Conservation (phyloP, 352 stramenopile species). For the Peronospora belbahrii region DNA sequence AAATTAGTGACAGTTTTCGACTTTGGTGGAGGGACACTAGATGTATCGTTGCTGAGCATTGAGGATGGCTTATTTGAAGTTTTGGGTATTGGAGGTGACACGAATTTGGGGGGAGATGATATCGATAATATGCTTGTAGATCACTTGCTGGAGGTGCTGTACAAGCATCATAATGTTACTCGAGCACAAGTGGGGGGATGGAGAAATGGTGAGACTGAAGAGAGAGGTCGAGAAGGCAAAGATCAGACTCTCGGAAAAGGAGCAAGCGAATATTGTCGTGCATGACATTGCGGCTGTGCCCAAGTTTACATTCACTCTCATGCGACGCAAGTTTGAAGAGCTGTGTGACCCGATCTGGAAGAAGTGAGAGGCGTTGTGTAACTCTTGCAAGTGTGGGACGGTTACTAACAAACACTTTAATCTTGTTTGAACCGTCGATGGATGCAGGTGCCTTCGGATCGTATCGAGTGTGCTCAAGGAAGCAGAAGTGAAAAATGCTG, state of each 20-base stretch:
- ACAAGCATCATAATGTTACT: constrained; percentile 48
- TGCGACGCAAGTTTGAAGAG: constrained; percentile 94
- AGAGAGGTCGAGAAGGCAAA: constrained; percentile 59
- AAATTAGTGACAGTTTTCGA: too few species aligned
- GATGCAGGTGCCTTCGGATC: constrained; percentile 58
- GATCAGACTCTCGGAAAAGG: constrained; percentile 50
- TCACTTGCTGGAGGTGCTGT: constrained; percentile 88
- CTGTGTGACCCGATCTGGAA: constrained; percentile 94
- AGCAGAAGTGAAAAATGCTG: constrained; percentile 71
- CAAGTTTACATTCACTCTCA: constrained; percentile 72
- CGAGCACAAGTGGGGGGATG: constrained; percentile 24
- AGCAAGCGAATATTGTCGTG: constrained; percentile 32
- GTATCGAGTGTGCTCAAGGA: constrained; percentile 90
- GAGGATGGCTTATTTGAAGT: too few species aligned
- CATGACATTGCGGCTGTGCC: constrained; percentile 27
- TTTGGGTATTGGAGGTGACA: too few species aligned
- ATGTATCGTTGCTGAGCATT: too few species aligned
- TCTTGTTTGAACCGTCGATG: too few species aligned
- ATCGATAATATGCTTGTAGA: too few species aligned
- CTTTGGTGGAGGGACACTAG: too few species aligned
- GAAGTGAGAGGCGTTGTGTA: too few species aligned
- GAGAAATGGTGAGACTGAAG: constrained; percentile 58
- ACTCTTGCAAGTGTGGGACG: too few species aligned
- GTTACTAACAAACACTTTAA: too few species aligned
- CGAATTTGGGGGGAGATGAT: too few species aligned